These are phyloP conservation scores for Pezicula radicicola DNA, from an alignment of 2,329 filamentous ascomycete genomes.

Conservation along the genomic window DNA sequence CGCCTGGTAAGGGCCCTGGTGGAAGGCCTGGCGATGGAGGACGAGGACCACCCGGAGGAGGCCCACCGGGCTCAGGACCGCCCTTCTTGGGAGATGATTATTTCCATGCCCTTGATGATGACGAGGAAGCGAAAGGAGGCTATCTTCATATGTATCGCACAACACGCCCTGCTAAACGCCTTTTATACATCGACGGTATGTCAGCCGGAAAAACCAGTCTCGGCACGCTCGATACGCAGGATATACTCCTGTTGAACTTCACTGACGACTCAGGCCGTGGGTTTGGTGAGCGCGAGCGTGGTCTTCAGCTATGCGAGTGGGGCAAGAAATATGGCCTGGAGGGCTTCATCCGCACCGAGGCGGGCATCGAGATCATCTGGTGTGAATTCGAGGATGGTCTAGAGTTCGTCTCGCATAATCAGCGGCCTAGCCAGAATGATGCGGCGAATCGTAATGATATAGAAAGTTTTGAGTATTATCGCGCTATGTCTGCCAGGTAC, in stretches of 20 bases:
- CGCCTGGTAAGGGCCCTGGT: constrained; percentile 3
- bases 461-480: constrained; percentile 29
- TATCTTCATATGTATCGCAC: constrained; percentile 67
- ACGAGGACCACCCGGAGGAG: constrained; percentile 4
- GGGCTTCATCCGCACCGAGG: constrained; percentile 64
- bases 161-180: constrained; percentile 49
- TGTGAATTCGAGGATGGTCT: constrained; percentile 52
- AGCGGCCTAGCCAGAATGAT: constrained; percentile 8
- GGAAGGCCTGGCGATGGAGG: not conserved
- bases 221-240: constrained; percentile 67
- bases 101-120: not conserved
- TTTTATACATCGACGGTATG: constrained; percentile 70
- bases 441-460: not conserved
- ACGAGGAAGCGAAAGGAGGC: constrained; percentile 33
- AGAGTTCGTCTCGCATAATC: constrained; percentile 17
- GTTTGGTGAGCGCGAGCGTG: constrained; percentile 46
- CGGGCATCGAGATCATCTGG: constrained; percentile 68
- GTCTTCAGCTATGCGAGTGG: constrained; percentile 48
- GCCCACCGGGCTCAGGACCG: not conserved
- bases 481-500: constrained; percentile 24
- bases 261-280: constrained; percentile 31
- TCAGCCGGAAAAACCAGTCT: constrained; percentile 62
- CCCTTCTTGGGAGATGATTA: not conserved
- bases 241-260: constrained; percentile 51
- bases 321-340: constrained; percentile 55